Evolutionary conservation across 2,329 filamentous ascomycete species (phyloP).

Genomic region (Fusarium duplospermum): DNA sequence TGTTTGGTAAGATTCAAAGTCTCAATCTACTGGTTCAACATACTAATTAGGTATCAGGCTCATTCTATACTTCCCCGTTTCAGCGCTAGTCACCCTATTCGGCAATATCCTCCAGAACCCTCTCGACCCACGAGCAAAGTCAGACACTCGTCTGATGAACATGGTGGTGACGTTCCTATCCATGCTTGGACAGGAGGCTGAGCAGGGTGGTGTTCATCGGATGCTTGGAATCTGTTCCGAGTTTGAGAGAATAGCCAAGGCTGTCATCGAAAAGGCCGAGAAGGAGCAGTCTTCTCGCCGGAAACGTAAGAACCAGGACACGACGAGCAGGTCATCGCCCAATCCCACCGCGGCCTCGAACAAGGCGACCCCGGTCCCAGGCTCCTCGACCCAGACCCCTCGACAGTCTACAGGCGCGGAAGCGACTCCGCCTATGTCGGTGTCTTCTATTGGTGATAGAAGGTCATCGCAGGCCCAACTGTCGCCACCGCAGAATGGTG

Average conservation of each 20-base stretch:
- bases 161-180: constrained; percentile 92
- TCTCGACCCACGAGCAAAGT: constrained; percentile 85
- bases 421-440: constrained; percentile 9
- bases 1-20: constrained; percentile 78
- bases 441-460: constrained; percentile 13
- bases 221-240: constrained; percentile 97
- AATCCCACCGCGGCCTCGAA: constrained; percentile 11
- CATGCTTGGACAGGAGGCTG: constrained; percentile 88
- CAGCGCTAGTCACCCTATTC: constrained; percentile 92
- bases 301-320: constrained; percentile 82
- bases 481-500: constrained; percentile 44
- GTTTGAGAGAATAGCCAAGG: constrained; percentile 92
- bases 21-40: background rate
- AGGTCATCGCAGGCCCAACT: constrained; percentile 38
- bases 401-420: constrained; percentile 21
- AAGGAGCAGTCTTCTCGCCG: constrained; percentile 82
- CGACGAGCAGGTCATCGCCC: constrained; percentile 27
- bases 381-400: constrained; percentile 20
- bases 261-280: constrained; percentile 91
- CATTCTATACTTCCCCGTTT: constrained; percentile 96
- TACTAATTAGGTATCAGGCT: constrained; percentile 66
- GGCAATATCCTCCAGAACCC: constrained; percentile 97
- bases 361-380: constrained; percentile 3
- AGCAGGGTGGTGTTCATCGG: constrained; percentile 89
- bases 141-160: constrained; percentile 91